Evolutionary conservation across 176 grass and related monocot genomes (phyloP).

Genomic region (barley (Hordeum vulgare)): DNA sequence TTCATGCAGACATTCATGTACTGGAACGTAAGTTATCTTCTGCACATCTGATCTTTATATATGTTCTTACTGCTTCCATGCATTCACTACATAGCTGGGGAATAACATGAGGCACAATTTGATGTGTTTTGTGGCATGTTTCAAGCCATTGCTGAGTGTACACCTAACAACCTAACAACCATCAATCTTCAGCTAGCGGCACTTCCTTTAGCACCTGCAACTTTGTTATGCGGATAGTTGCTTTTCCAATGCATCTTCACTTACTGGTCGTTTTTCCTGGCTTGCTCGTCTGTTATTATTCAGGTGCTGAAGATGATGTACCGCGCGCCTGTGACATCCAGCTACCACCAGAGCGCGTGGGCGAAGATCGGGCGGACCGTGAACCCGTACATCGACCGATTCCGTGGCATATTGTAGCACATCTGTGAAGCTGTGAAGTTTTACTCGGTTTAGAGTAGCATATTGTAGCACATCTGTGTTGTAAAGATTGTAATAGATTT

Average conservation of each 20-base stretch:
- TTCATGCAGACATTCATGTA: slow-evolving; percentile 89
- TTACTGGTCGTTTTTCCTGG: neutral
- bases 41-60: neutral
- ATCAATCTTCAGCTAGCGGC: neutral
- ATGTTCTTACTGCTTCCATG: neutral
- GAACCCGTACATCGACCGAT: slow-evolving; percentile 66
- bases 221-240: neutral
- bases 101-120: neutral
- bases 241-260: neutral
- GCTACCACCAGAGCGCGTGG: slow-evolving; percentile 72
- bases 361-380: slow-evolving; percentile 51
- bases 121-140: neutral
- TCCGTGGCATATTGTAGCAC: too few species aligned
- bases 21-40: slow-evolving; percentile 64
- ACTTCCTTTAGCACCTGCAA: neutral
- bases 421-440: too few species aligned
- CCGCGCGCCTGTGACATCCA: slow-evolving; percentile 52
- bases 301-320: slow-evolving; percentile 94
- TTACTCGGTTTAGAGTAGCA: too few species aligned
- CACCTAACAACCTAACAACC: neutral
- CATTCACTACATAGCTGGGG: neutral
- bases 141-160: neutral
- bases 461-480: too few species aligned
- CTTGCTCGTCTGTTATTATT: neutral
- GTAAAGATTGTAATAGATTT: too few species aligned